Base-by-base conservation (phyloP, 257 asterid genomes). In the Solanum acaule region DNA sequence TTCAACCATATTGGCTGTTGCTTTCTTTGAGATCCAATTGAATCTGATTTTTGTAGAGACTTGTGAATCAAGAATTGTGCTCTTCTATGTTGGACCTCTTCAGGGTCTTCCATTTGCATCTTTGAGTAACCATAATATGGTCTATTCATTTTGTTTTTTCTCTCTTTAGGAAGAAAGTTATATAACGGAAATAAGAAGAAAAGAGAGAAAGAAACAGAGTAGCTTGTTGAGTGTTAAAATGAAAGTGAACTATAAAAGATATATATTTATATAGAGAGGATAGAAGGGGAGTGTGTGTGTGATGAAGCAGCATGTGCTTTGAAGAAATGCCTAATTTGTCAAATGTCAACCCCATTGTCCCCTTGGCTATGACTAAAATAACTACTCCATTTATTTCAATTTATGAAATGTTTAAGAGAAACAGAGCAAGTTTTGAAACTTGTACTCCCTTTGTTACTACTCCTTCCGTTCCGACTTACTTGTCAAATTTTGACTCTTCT, bases 41-140 rank as follows among this genome's bases (percentile, higher is more conserved):
- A 44, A 83, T 96, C 98, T 14, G 91, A 96, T 79, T 87, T 92
- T 87, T 91, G 88, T 90, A 96, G 46, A 9, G 93, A 86, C 90
- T 93, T 94, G 94, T 93, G 93, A 31, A 96, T 96, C 95, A 96
- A 90, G 94, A 94, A 96, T 85, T 95, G 98, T 5, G 99, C 96
- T 73, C 59, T 77, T 59, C 98, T 85, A 75, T 93, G 96, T 89
- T 81, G 88, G 29, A 42, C 52, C 25, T 95, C 99, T 8, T 95
- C 98, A 1, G 90, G 92, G 75, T 96, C 99, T 86, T 93, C 96
- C 6, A 49, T 90, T 15, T 89, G 92, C 29, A 95, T 86, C 91
- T 89, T 96, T 44, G 97, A 87, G 89, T 96, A 96, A 1, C 46
- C 91, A 89, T 88, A 88, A 70, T 88, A 5, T 87, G 83, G 71